These are phyloP conservation scores for Debaryomyces castellii DNA, from an alignment of 805 yeast genomes.

Conservation along the genomic window DNA sequence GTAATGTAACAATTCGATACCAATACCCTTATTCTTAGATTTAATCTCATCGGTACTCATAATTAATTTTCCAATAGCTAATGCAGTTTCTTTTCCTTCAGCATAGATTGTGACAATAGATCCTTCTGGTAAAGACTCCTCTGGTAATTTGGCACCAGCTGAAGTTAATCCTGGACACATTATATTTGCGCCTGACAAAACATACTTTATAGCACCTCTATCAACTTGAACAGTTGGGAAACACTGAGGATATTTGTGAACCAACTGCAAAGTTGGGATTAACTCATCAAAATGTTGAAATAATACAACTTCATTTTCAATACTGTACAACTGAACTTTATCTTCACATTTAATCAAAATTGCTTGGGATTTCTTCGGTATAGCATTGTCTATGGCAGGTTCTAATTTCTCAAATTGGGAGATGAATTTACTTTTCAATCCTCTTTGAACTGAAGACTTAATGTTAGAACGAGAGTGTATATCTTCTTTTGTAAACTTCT, in stretches of 20 bases:
- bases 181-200: slow-evolving; percentile 91
- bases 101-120: slow-evolving; percentile 82
- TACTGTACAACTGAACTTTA: slow-evolving; percentile 72
- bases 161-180: slow-evolving; percentile 96
- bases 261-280: slow-evolving; percentile 71
- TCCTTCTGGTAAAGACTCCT: slow-evolving; percentile 62
- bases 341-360: slow-evolving; percentile 85
- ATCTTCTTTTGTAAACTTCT: slow-evolving; percentile 78
- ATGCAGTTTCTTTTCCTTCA: slow-evolving; percentile 87
- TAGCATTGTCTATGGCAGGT: slow-evolving; percentile 70
- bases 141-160: slow-evolving; percentile 80
- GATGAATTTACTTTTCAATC: slow-evolving; percentile 72
- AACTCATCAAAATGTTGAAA: slow-evolving; percentile 81
- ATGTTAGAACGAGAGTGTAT: slow-evolving; percentile 87
- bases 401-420: slow-evolving; percentile 74
- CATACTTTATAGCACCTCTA: slow-evolving; percentile 94
- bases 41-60: slow-evolving; percentile 92
- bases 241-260: slow-evolving; percentile 78
- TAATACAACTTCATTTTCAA: slow-evolving; percentile 71
- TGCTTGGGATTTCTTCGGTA: slow-evolving; percentile 87
- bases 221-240: slow-evolving; percentile 90
- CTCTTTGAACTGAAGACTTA: slow-evolving; percentile 91
- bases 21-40: slow-evolving; percentile 79
- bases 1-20: slow-evolving; percentile 79
- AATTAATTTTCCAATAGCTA: slow-evolving; percentile 83